These are phyloP conservation scores for Phytopythium vexans DNA, from an alignment of 352 stramenopile genomes.

Conservation along the genomic window DNA sequence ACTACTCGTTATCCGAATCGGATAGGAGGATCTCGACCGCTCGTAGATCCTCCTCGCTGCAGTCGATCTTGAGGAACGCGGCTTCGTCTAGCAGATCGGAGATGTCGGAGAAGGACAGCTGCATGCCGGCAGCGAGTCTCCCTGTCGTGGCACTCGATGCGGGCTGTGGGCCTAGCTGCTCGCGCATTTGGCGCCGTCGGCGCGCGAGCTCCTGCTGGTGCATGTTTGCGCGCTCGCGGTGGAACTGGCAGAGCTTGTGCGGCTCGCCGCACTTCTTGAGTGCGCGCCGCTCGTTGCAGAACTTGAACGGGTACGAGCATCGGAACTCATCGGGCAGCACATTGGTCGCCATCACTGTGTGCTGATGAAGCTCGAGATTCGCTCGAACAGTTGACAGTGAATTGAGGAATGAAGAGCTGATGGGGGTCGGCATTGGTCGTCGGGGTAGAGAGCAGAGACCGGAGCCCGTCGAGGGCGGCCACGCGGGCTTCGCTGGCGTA, in stretches of 20 bases:
- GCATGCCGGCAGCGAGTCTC: background rate
- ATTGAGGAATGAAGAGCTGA: too few relatives aligned
- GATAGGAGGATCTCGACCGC: constrained; percentile 5
- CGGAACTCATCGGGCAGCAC: constrained; percentile 12
- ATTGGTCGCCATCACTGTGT: constrained; percentile 7
- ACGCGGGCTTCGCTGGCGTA: background rate
- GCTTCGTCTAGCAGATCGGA: constrained; percentile 2
- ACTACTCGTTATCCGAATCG: constrained; percentile 1
- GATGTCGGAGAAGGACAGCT: constrained; percentile 1
- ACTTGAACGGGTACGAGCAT: constrained; percentile 40
- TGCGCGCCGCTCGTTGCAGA: constrained; percentile 25
- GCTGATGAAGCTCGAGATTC: background rate
- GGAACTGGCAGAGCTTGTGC: constrained; percentile 37
- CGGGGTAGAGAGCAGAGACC: too few relatives aligned
- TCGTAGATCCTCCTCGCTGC: constrained; percentile 1
- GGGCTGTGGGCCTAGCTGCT: background rate
- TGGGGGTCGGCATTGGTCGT: too few relatives aligned
- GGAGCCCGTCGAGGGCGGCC: too few relatives aligned
- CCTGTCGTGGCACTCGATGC: background rate
- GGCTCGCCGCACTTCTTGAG: constrained; percentile 30
- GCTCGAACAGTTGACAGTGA: too few relatives aligned
- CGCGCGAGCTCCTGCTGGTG: constrained; percentile 35
- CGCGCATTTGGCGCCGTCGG: constrained; percentile 12
- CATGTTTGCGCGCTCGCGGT: constrained; percentile 38
- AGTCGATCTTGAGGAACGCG: constrained; percentile 1